Base-by-base conservation (phyloP, 306 rosid genomes). In the Rosa chinensis region DNA sequence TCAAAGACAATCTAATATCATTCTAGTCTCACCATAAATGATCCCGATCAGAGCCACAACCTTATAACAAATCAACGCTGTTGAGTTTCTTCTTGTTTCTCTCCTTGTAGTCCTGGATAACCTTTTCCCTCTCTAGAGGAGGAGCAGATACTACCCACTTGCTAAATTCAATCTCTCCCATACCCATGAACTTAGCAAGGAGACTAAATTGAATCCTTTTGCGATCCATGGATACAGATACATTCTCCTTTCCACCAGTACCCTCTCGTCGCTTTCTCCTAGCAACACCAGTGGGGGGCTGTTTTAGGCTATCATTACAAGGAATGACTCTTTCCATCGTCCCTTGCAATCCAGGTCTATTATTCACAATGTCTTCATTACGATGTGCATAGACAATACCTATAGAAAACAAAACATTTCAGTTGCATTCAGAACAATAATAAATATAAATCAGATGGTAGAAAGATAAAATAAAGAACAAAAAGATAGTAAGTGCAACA, bases 371-470 rank as follows among this genome's bases (percentile, higher is more conserved):
- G 81, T 94, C 94, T 86, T 92, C 97, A 49, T 94, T 90, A 70
- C 93, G 91, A 85, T 94, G 98, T 61, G 97, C 81, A 74, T 94
- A 94, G 64, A 94, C 89, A 59, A 91, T 28, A 50, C 98, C 98
- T 94, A 58, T 79, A 44, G 8, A 55, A 56, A 12, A 55, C 10
- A 35, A 66, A 14, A 55, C 62, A 44, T 12, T 32, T 53, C 52
- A 47, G 77, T 59, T 58, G 14, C 25, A 17, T 35, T 52, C 13
- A 10, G 35, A 49, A 49, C 18, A 35, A 7, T 17, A 48, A 20
- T 61, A 5, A 25, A 62, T 4, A 62, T 32, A 28, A 63, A 63
- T 32, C 6, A 63, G 6, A 28, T 13, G 42, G 10, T 4, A 62
- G 14, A 25, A 62, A 25, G 68, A 11, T 62, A 32, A 28, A 63